Conservation (phyloP, 2,329 filamentous ascomycete species). For the Myriosclerotinia scirpicola region DNA sequence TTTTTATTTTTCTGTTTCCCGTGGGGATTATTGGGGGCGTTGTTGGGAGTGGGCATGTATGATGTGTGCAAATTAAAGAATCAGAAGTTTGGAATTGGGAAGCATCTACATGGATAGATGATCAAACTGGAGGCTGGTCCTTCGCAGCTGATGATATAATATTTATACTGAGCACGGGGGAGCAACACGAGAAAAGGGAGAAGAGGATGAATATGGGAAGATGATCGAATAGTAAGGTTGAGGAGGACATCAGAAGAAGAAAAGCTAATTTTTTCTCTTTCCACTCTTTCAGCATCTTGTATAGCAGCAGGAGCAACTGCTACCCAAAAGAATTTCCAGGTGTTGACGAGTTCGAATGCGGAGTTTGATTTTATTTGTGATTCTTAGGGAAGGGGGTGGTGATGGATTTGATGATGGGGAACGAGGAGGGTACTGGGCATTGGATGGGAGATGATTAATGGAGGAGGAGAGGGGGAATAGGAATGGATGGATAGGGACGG, state of each 20-base stretch:
- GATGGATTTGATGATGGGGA: neutral
- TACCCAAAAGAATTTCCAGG: constrained; percentile 15
- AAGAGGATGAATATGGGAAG: neutral
- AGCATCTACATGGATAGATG: too few species aligned
- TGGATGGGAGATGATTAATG: neutral
- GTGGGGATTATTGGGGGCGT: neutral
- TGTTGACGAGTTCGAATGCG: constrained; percentile 21
- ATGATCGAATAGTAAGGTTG: neutral
- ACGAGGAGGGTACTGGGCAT: too few species aligned
- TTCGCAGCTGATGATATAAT: neutral
- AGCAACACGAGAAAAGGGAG: too few species aligned
- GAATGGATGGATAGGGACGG: neutral
- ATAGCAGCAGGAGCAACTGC: constrained; percentile 1
- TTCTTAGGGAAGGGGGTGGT: neutral
- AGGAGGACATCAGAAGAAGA: neutral
- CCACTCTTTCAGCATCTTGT: constrained; percentile 7
- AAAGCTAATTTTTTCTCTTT: constrained; percentile 4
- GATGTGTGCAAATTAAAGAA: too few species aligned
- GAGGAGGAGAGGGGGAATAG: neutral
- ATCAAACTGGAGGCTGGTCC: neutral
- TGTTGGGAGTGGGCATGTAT: neutral
- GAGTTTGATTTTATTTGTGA: constrained; percentile 23
- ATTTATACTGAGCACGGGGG: neutral
- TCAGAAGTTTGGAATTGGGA: too few species aligned
- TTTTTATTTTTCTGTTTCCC: neutral